Base-by-base conservation (phyloP, 1,139 yeast species). In the Meyerozyma guilliermondii region DNA sequence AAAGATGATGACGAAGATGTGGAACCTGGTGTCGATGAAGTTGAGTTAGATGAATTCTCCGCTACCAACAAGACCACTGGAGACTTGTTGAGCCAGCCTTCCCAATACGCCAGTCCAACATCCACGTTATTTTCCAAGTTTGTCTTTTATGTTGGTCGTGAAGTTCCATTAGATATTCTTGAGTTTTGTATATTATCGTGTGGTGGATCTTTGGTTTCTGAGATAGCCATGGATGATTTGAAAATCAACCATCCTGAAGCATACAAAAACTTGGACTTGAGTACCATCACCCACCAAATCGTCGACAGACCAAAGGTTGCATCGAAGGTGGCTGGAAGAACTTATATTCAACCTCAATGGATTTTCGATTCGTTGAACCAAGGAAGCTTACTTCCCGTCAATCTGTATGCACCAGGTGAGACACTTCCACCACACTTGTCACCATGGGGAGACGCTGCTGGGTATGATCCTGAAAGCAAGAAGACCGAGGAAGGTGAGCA, bases 291-390 rank as follows among this genome's bases (percentile, higher is more conserved):
- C 23, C 99, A 92, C 64, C 98, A 92, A 63, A 85, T 92, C 53
- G 82, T 84, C 50, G 99, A 92, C 66, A 81, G 98, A 65, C 98
- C 98, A 30, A 82, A 82, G 55, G 66, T 92, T 43, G 64, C 76
- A 35, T 76, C 80, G 51, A 87, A 83, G 62, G 88, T 89, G 36
- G 84, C 91, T 46, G 97, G 97, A 41, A 80, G 98, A 70, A 87
- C 95, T 0, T 94, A 94, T 59, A 66, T 91, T 41, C 98, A 92
- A 68, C 98, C 99, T 28, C 98, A 92, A 72, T 94, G 98, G 98
- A 74, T 92, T 39, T 91, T 92, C 63, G 99, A 92, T 62, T 83
- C 87, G 58, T 73, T 94, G 52, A 92, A 92, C 69, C 84, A 85
- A 66, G 78, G 81, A 41, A 74, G 77, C 49, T 74, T 92, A 49